phyloP scores from a whole-genome alignment of 495 filamentous ascomycete species.

The Penicillium macrosclerotiorum region DNA sequence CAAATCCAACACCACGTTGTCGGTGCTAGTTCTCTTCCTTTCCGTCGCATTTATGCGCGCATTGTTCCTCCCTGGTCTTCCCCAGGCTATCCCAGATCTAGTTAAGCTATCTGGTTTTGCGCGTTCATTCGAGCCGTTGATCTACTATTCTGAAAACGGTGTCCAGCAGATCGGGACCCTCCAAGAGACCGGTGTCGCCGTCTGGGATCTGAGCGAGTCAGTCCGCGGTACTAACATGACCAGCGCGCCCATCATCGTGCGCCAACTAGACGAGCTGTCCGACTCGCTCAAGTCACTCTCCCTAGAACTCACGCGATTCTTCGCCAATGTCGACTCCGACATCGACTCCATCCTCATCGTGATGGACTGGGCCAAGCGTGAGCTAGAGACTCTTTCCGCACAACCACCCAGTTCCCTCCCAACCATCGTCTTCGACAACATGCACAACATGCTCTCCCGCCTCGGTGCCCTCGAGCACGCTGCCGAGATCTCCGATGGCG shows the following conservation, averaged over 20 bases:
- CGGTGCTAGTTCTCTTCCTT: conserved; percentile 55
- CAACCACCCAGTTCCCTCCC: conserved; percentile 56
- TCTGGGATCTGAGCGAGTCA: conserved; percentile 88
- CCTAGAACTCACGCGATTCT: conserved; percentile 81
- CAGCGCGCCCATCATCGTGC: conserved; percentile 77
- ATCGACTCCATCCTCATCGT: conserved; percentile 87
- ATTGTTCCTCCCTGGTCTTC: conserved; percentile 63
- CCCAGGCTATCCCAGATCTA: conserved; percentile 75
- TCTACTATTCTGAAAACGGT: conserved; percentile 88
- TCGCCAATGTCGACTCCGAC: conserved; percentile 87
- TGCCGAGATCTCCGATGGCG: conserved; percentile 36
- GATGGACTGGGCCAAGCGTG: conserved; percentile 91
- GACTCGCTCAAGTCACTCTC: conserved; percentile 79
- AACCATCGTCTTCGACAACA: conserved; percentile 68
- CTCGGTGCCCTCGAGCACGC: conserved; percentile 64
- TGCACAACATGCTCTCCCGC: conserved; percentile 69
- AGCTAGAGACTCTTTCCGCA: conserved; percentile 59
- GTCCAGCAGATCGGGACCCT: conserved; percentile 79
- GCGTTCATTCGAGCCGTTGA: conserved; percentile 84
- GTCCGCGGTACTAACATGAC: conserved; percentile 88
- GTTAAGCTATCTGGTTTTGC: conserved; percentile 87
- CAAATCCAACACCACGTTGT: conserved; percentile 63
- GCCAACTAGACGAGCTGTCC: conserved; percentile 76
- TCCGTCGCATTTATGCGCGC: conserved; percentile 59
- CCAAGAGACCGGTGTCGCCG: conserved; percentile 84